These are phyloP conservation scores for Cladophialophora chaetospira DNA, from an alignment of 2,329 filamentous ascomycete species.

Conservation along the genomic window DNA sequence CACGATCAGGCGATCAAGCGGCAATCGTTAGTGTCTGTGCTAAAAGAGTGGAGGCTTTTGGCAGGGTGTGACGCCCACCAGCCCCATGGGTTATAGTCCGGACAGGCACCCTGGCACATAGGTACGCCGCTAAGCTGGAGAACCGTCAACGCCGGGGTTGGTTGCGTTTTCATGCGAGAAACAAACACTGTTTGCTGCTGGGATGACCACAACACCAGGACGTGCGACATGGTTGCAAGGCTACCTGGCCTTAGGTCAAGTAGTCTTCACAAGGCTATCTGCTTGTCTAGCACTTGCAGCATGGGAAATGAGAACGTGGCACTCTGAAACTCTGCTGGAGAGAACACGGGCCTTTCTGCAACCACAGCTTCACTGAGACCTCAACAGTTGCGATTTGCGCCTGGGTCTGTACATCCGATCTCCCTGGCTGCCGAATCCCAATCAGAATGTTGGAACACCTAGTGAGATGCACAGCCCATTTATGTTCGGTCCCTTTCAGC, in stretches of 20 bases:
- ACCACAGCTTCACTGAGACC: not conserved
- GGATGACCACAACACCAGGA: not conserved
- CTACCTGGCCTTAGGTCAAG: not conserved
- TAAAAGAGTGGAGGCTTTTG: slow-evolving; percentile 4
- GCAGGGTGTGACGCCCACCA: not conserved
- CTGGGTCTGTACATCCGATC: too few species aligned
- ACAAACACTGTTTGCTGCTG: too few species aligned
- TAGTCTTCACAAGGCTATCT: not conserved
- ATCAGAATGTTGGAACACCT: too few species aligned
- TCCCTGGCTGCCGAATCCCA: too few species aligned
- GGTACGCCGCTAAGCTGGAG: not conserved
- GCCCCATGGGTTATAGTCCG: not conserved
- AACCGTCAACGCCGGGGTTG: too few species aligned
- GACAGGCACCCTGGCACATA: not conserved
- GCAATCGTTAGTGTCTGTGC: slow-evolving; percentile 5
- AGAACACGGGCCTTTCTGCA: not conserved
- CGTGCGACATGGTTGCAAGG: slow-evolving; percentile 2
- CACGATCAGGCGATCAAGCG: slow-evolving; percentile 15
- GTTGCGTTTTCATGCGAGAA: too few species aligned
- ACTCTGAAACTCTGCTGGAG: slow-evolving; percentile 6
- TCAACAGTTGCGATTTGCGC: too few species aligned
- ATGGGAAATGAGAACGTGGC: slow-evolving; percentile 10
- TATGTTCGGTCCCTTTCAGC: too few species aligned
- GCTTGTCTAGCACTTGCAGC: not conserved
- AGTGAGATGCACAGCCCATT: too few species aligned